phyloP scores from a whole-genome alignment of 75 land plant genomes.

The Selaginella moellendorffii region DNA sequence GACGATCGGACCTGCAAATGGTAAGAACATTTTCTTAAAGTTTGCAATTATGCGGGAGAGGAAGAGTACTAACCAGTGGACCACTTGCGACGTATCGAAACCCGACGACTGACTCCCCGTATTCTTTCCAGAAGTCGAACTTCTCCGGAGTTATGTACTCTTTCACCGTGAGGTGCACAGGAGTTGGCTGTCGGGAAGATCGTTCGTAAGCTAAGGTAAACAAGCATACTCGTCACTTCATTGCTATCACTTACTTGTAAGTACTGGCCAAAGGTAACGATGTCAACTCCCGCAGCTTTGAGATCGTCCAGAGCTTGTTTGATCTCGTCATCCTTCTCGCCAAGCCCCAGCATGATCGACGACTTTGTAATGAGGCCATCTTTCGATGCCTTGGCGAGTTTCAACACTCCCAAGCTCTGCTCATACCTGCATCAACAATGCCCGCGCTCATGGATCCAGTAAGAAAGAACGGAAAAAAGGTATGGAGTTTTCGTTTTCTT shows the following conservation, averaged over 20 bases:
- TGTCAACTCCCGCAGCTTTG: conserved; percentile 54
- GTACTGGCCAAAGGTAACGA: conserved; percentile 67
- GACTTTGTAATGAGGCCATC: conserved; percentile 51
- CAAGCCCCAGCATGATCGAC: conserved; percentile 89
- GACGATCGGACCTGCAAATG: conserved; percentile 52
- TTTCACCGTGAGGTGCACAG: conserved; percentile 75
- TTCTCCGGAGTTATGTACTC: conserved; percentile 88
- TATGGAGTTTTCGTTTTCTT: conserved; percentile 3
- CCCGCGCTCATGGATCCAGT: background rate
- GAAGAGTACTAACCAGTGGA: conserved; percentile 32
- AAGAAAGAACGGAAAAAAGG: background rate
- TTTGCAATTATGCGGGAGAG: background rate
- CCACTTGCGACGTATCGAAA: conserved; percentile 76
- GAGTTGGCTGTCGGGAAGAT: conserved; percentile 48
- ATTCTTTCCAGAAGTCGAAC: conserved; percentile 76
- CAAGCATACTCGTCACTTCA: too few species aligned
- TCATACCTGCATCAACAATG: conserved; percentile 61
- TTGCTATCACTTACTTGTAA: conserved; percentile 42
- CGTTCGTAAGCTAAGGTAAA: too few species aligned
- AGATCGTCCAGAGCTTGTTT: conserved; percentile 68
- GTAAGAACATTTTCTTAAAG: background rate
- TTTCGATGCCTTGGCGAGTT: conserved; percentile 67
- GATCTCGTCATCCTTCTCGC: conserved; percentile 74
- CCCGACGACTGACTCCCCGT: conserved; percentile 83
- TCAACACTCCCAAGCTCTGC: conserved; percentile 76